Evolutionary conservation across 1,139 yeast genomes (phyloP), one percentile per base, ranked within the genome.

Genomic region (Nadsonia starkeyi-henricii): DNA sequence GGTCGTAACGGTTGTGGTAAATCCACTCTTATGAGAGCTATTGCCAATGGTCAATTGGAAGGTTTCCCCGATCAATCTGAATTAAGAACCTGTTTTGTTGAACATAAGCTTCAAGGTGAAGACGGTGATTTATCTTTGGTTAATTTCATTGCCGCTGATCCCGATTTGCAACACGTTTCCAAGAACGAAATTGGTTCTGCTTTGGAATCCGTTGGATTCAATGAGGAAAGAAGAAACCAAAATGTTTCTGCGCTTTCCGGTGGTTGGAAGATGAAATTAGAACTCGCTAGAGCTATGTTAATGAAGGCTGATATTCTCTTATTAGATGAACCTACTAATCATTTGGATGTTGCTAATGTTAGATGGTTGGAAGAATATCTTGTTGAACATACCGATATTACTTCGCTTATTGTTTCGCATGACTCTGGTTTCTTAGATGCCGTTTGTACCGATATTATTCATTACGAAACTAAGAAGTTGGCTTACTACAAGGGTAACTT

Each of bases 1-100:
- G 98, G 98, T 62, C 79, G 97, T 69, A 91, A 91, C 66, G 98
- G 98, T 76, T 96, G 96, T 52, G 98, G 98, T 72, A 91, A 91
- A 68, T 86, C 96, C 18, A 91, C 98, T 19, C 73, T 91, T 61
- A 89, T 91, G 97, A 78, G 98, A 68, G 85, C 98, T 41, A 91
- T 91, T 61, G 86, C 96, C 50, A 86, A 86, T 63, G 98, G 97
- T 51, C 96, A 91, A 71, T 77, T 91, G 56, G 98, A 91, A 69
- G 98, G 98, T 4, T 91, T 91, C 79, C 98, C 98, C 42, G 81
- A 86, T 56, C 81, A 88, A 59, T 80, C 85, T 51, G 83, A 84
- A 61, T 72, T 91, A 57, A 81, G 83, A 65, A 91, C 97, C 37
- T 89, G 97, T 71, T 91, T 91, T 62, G 98, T 91, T 47, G 98